phyloP scores from a whole-genome alignment of 2,329 filamentous ascomycete species.

The Apiospora rasikravindrae region DNA sequence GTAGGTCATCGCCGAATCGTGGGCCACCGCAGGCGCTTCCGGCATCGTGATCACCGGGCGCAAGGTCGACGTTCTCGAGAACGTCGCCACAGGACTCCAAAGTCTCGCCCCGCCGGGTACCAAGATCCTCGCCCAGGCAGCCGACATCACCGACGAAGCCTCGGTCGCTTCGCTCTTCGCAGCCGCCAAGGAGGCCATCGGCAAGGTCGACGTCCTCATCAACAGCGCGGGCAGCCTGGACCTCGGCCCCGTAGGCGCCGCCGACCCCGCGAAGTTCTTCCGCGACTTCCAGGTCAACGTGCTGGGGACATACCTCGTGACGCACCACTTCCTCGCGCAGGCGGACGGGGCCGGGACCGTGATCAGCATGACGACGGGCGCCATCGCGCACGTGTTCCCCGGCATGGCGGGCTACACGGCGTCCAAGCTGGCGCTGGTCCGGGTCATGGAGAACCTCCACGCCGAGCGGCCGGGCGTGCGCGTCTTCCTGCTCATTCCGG shows the following conservation, averaged over 20 bases:
- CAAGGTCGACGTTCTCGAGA: slow-evolving; percentile 29
- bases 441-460: slow-evolving; percentile 29
- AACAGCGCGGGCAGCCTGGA: slow-evolving; percentile 26
- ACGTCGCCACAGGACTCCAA: slow-evolving; percentile 25
- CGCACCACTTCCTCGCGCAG: slow-evolving; percentile 28
- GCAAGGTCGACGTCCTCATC: too few species aligned
- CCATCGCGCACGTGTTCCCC: neutral
- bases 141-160: slow-evolving; percentile 28
- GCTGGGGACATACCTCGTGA: slow-evolving; percentile 27
- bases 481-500: slow-evolving; percentile 21
- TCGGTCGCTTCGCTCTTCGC: slow-evolving; percentile 29
- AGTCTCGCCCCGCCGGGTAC: slow-evolving; percentile 25
- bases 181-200: slow-evolving; percentile 5
- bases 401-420: slow-evolving; percentile 27
- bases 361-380: slow-evolving; percentile 27
- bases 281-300: slow-evolving; percentile 30
- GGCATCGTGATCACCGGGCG: slow-evolving; percentile 30
- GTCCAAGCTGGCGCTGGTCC: slow-evolving; percentile 27
- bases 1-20: slow-evolving; percentile 30
- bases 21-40: slow-evolving; percentile 29
- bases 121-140: slow-evolving; percentile 26
- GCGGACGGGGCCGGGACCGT: slow-evolving; percentile 27
- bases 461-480: slow-evolving; percentile 22
- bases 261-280: slow-evolving; percentile 25
- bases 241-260: slow-evolving; percentile 21